A percentile compares a stretch with the other conserved stretches of the same genome.
Conservation (phyloP, 495 filamentous ascomycete genomes). For the Copromyces sp. region DNA sequence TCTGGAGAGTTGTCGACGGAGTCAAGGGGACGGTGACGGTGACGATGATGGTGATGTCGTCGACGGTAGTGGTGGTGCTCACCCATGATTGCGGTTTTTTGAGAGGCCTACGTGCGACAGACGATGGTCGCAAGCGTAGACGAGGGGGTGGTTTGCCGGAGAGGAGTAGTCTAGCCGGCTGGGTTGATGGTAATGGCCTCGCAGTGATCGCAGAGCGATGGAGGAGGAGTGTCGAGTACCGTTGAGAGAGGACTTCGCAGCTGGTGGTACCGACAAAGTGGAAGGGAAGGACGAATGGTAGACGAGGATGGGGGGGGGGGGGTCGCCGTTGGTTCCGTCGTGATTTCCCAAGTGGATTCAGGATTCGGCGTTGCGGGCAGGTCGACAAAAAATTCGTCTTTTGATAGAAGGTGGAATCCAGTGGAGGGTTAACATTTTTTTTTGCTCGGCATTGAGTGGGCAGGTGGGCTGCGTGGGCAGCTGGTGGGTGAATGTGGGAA, state of each 20-base stretch:
- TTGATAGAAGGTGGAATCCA: conserved; percentile 7
- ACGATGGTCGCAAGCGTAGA: conserved; percentile 35
- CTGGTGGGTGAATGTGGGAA: conserved; percentile 1
- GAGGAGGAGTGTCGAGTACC: neutral
- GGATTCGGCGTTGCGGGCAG: neutral
- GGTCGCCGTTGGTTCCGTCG: neutral
- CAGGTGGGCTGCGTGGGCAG: neutral
- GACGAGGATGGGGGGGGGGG: neutral
- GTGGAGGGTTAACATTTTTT: conserved; percentile 23
- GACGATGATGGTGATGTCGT: neutral
- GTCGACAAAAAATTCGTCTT: neutral
- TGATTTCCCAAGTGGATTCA: neutral
- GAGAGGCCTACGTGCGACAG: conserved; percentile 29
- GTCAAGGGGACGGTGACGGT: neutral
- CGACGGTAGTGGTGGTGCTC: conserved; percentile 29
- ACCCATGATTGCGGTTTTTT: conserved; percentile 80
- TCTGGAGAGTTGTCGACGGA: neutral
- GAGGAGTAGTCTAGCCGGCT: neutral
- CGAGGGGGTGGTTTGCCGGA: conserved; percentile 14
- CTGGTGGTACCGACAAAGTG: neutral
- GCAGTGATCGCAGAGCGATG: neutral
- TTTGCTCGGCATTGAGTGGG: conserved; percentile 16
- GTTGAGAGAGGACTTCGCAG: neutral
- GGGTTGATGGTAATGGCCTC: neutral
- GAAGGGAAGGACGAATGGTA: neutral